Conservation (phyloP, 345 rosid species). For the Lepidium sativum region DNA sequence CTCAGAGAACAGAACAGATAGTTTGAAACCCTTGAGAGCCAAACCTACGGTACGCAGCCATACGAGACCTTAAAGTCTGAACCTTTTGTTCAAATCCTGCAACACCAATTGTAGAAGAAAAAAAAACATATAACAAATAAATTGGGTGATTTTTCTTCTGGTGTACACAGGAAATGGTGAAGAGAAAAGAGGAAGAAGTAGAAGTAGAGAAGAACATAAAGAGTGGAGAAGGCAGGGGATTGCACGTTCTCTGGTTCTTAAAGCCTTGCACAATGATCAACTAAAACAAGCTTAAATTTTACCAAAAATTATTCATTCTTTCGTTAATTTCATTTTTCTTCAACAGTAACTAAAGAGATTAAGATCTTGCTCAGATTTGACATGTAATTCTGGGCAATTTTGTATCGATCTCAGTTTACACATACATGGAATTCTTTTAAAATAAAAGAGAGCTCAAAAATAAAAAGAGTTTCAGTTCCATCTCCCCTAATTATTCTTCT, state of each 20-base stretch:
- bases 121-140: not conserved
- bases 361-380: slow-evolving; percentile 15
- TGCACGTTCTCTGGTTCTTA: slow-evolving; percentile 85
- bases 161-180: slow-evolving; percentile 45
- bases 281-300: not conserved
- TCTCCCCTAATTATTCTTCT: slow-evolving; percentile 2
- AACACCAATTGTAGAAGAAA: not conserved
- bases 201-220: slow-evolving; percentile 28
- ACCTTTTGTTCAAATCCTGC: not conserved
- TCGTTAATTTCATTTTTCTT: not conserved
- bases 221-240: slow-evolving; percentile 36
- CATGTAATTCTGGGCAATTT: slow-evolving; percentile 3
- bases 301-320: slow-evolving; percentile 18
- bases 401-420: slow-evolving; percentile 1
- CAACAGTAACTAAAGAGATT: slow-evolving; percentile 15
- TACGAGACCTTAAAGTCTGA: not conserved
- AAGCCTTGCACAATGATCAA: slow-evolving; percentile 74
- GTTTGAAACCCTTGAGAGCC: slow-evolving; percentile 33
- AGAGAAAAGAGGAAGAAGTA: slow-evolving; percentile 34
- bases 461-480: slow-evolving; percentile 4
- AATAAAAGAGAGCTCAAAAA: not conserved
- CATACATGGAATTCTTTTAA: not conserved
- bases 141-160: not conserved
- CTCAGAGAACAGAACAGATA: slow-evolving; percentile 41
- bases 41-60: slow-evolving; percentile 46